Percentiles rank a stretch among this genome's conserved stretches.
phyloP scores from a whole-genome alignment of 2,329 filamentous ascomycete species.

The Calonectria henricotiae region DNA sequence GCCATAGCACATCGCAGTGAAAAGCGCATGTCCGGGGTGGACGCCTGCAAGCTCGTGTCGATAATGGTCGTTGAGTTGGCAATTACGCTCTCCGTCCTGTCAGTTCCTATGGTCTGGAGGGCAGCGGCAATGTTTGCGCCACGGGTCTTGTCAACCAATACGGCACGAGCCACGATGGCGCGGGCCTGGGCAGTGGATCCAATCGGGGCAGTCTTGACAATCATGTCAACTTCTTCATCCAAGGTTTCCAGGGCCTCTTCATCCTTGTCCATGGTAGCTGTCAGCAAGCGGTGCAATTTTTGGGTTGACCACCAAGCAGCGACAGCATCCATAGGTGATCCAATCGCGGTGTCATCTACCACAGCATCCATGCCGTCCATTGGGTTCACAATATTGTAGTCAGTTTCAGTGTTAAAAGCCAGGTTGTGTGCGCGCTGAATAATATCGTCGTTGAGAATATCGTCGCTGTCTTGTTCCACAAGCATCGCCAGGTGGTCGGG shows the following conservation, averaged over 20 bases:
- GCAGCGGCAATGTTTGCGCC: conserved; percentile 72
- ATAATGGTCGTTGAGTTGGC: conserved; percentile 61
- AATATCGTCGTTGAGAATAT: conserved; percentile 84
- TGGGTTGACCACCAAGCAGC: conserved; percentile 92
- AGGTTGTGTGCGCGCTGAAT: conserved; percentile 91
- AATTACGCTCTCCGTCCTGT: conserved; percentile 50
- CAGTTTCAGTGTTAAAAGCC: conserved; percentile 87
- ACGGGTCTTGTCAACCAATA: conserved; percentile 70
- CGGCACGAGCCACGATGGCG: conserved; percentile 73
- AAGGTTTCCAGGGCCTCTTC: conserved; percentile 47
- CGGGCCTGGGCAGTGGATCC: conserved; percentile 81
- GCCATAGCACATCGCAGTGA: conserved; percentile 75
- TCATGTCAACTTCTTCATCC: conserved; percentile 74
- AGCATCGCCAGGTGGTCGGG: conserved; percentile 84
- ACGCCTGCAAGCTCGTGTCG: conserved; percentile 62
- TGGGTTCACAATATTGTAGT: conserved; percentile 73
- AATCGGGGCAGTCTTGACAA: conserved; percentile 82
- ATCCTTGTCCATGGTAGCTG: conserved; percentile 73
- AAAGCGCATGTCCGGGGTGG: conserved; percentile 69
- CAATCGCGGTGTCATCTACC: conserved; percentile 87
- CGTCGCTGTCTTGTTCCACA: conserved; percentile 85
- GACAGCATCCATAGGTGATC: conserved; percentile 90
- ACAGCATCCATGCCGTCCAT: conserved; percentile 87
- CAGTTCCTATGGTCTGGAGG: conserved; percentile 65
- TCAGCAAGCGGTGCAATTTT: conserved; percentile 79